Conservation (phyloP, 2,329 filamentous ascomycete species). For the Pyrenophora graminea region DNA sequence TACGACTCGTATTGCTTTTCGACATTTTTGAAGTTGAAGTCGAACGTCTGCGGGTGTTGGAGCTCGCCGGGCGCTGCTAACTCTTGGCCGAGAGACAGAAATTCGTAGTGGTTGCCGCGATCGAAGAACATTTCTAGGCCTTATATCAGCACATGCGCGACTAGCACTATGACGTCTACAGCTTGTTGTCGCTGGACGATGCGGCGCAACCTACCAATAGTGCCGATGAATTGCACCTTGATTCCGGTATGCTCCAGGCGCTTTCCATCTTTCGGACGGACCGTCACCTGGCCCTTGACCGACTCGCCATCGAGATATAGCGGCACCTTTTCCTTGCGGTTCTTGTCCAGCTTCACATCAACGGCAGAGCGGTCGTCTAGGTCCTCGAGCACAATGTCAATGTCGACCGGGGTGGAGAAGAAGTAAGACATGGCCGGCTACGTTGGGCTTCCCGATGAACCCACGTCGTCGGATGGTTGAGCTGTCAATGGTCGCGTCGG, state of each 20-base stretch:
- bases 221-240: constrained; percentile 99
- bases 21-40: constrained; percentile 99
- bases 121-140: constrained; percentile 97
- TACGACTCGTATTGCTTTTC: constrained; percentile 99
- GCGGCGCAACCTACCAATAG: constrained; percentile 70
- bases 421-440: constrained; percentile 75
- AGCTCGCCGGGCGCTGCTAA: constrained; percentile 95
- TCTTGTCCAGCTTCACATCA: constrained; percentile 98
- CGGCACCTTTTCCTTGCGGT: constrained; percentile 92
- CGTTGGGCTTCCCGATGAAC: neutral
- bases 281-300: constrained; percentile 92
- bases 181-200: too few species aligned
- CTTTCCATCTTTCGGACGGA: constrained; percentile 97
- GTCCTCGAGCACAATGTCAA: constrained; percentile 97
- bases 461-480: constrained; percentile 19
- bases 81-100: constrained; percentile 95
- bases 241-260: constrained; percentile 96
- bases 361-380: constrained; percentile 92
- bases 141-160: constrained; percentile 17
- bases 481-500: constrained; percentile 21
- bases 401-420: constrained; percentile 97
- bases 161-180: too few species aligned
- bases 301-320: constrained; percentile 98
- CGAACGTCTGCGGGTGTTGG: constrained; percentile 96
- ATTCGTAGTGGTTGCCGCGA: constrained; percentile 98